Base-by-base conservation (phyloP, 768 basidiomycete genomes). In the Kwoniella sp. region DNA sequence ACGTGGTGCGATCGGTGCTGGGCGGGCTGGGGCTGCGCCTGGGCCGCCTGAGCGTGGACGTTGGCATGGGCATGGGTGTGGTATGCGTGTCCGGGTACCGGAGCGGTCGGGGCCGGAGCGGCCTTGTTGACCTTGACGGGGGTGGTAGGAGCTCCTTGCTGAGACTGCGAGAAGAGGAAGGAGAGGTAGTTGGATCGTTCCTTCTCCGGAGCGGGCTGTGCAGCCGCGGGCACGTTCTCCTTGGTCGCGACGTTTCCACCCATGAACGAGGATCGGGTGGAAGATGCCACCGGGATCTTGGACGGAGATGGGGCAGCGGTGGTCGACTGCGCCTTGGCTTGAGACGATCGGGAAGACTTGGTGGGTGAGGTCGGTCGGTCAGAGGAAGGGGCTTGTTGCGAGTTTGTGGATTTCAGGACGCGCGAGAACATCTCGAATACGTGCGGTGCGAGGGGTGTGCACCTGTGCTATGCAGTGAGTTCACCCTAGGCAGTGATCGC, bases 341-440 rank as follows among this genome's bases (percentile, higher is more conserved):
- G 58, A 19, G 44, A 37, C 37, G 57, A 51, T 12, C 65, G 38
- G 17, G 63, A 56, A 10, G 56, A 56, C 49, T 67, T 63, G 20
- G 63, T 46, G 1, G 69, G 62, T n/a, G 61, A 61, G 1, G 63
- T 43, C 11, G 70, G 66, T n/a, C 62, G 59, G 31, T 62, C 49
- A 36, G 59, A 31, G 15, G 60, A 41, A 32, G 60, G 55, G 34
- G 54, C 52, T 37, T 53, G 34, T 54, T 65, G 67, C 39, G 58
- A 50, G 28, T 52, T 62, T 32, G 60, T 69, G 29, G 58, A 53
- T 45, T 70, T 70, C n/a, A 73, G 53, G 15, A 72, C 69, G 31
- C 69, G 60, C 39, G 71, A 63, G 53, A 73, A 69, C 69, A 73
- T 73, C n/a, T n/a, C n/a, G n/a, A n/a, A n/a, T n/a, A 22, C 17